Percentiles rank a stretch among this genome's conserved stretches.
Evolutionary conservation across 306 rosid genomes (phyloP).

Genomic region (Alnus rubra): DNA sequence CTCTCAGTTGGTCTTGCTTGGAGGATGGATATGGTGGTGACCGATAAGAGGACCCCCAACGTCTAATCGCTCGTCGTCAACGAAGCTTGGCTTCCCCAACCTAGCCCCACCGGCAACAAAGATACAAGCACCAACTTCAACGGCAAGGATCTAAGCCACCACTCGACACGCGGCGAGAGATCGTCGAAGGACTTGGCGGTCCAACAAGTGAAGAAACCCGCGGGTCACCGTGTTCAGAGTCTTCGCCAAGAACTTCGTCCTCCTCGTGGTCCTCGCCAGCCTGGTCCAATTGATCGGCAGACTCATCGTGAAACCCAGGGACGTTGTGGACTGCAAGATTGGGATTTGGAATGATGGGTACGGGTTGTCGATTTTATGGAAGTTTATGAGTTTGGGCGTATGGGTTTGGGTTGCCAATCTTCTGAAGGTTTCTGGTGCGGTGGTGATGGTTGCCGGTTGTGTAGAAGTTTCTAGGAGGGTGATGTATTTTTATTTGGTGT

Average conservation of each 20-base stretch:
- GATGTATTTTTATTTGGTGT: too few species aligned
- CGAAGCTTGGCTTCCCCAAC: conserved; percentile 29
- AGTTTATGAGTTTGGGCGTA: too few species aligned
- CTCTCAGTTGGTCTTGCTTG: too few species aligned
- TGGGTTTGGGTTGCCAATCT: too few species aligned
- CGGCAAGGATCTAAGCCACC: conserved; percentile 75
- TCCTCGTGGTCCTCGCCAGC: conserved; percentile 50
- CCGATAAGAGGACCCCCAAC: conserved; percentile 56
- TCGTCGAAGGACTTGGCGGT: conserved; percentile 44
- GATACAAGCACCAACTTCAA: conserved; percentile 25
- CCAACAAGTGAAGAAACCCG: conserved; percentile 39
- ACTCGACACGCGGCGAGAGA: conserved; percentile 68
- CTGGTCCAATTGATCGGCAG: conserved; percentile 59
- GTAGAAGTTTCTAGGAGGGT: too few species aligned
- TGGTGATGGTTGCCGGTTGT: too few species aligned
- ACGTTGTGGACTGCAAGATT: neutral
- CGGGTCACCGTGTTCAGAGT: conserved; percentile 56
- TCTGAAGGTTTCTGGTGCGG: too few species aligned
- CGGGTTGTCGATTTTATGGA: too few species aligned
- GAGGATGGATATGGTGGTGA: conserved; percentile 14
- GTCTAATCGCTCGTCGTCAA: conserved; percentile 52
- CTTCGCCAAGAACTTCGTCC: conserved; percentile 54
- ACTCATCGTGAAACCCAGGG: conserved; percentile 43
- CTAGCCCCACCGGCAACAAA: conserved; percentile 28
- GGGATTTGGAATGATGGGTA: too few species aligned